Evolutionary conservation across 352 stramenopile species (phyloP), one percentile per base, ranked within the genome.

Genomic region (Phytophthora ohioensis): DNA sequence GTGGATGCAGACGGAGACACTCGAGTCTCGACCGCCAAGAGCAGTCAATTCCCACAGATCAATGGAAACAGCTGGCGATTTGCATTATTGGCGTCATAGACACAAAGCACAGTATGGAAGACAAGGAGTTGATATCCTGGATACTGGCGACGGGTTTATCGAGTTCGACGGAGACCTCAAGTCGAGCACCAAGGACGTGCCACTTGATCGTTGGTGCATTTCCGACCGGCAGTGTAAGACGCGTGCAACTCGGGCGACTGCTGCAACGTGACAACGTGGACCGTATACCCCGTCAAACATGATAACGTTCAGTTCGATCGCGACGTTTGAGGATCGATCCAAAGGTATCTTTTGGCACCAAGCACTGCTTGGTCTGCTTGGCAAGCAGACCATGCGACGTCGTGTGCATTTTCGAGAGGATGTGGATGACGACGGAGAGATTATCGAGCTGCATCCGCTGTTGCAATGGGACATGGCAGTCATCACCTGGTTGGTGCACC

Each of bases 401-500:
- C 67, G 69, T 17, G 72, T 79, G 42, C 62, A 64, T n/a, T 79
- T 79, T 57, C 62, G 39, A 52, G 68, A 65, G 32, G 63, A 71
- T 45, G 48, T 46, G n/a, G 57, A 75, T 12, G 49, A 71, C 38
- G 69, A 66, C 13, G 32, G 39, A 47, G 55, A 78, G 11, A 17
- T 54, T 1, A 57, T 51, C 0, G 41, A 72, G 31, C 60, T 91
- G 41, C 82, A 86, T 49, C 82, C 80, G 15, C 43, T 90, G 48
- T 48, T 92, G 17, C 78, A 91, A 71, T 90, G 78, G 68, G 85
- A 92, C 31, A 66, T 92, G 41, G 57, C 61, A 5, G 60, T 64
- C 8, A 64, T 92, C 35, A 13, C 43, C 0, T 85, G 78, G 75
- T 12, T 88, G 27, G 71, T 79, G 38, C 60, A 57, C 12, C 58